Evolutionary conservation across 2,329 filamentous ascomycete genomes (phyloP).

Genomic region (Stagonosporopsis tanaceti): DNA sequence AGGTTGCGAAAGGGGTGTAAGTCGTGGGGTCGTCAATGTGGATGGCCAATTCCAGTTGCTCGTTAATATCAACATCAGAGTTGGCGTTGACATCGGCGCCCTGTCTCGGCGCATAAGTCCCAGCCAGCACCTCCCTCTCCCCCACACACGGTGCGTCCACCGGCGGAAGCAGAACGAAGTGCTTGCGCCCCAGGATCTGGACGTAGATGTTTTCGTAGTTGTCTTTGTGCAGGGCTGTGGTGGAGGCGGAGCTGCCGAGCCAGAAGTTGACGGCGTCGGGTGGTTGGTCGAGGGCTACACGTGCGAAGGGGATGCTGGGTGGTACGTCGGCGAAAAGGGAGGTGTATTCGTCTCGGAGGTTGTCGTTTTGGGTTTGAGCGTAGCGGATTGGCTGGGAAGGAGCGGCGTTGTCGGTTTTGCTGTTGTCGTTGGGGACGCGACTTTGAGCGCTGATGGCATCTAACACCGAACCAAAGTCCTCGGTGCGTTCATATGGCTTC

Average conservation of each 20-base stretch:
- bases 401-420: background rate
- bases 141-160: conserved; percentile 73
- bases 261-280: conserved; percentile 85
- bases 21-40: conserved; percentile 48
- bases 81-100: background rate
- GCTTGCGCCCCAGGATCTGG: conserved; percentile 75
- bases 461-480: conserved; percentile 70
- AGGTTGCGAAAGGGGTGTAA: conserved; percentile 72
- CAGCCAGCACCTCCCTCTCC: conserved; percentile 65
- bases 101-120: conserved; percentile 60
- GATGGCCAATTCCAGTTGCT: conserved; percentile 40
- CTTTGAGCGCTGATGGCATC: conserved; percentile 68
- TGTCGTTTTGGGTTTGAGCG: conserved; percentile 85
- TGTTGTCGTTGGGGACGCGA: background rate
- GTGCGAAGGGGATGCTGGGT: conserved; percentile 72
- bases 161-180: conserved; percentile 78
- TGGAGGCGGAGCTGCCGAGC: conserved; percentile 74
- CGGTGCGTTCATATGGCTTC: conserved; percentile 74
- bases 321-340: conserved; percentile 70
- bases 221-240: conserved; percentile 80
- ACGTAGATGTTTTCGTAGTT: conserved; percentile 88
- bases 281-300: conserved; percentile 69
- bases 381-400: conserved; percentile 58
- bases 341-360: conserved; percentile 76
- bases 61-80: background rate